Conservation (phyloP, 139 green algal species). For the Chlorella vulgaris region DNA sequence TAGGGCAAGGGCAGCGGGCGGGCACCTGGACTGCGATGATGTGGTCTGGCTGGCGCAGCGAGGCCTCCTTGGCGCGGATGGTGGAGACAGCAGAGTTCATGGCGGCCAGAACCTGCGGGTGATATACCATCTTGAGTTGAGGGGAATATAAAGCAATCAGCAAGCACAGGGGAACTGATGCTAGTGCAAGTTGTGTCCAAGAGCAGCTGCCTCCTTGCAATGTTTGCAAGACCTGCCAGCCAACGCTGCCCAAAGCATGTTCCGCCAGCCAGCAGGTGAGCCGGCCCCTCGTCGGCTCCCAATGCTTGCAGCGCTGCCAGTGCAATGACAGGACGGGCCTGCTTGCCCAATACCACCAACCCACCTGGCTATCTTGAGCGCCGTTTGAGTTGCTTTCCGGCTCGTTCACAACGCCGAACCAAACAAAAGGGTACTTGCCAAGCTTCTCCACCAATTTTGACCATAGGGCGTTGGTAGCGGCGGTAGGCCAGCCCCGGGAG, state of each 20-base stretch:
- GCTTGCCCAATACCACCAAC: not conserved
- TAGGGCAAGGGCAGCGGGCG: too few relatives aligned
- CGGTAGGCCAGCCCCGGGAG: not conserved
- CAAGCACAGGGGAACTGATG: too few relatives aligned
- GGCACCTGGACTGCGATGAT: conserved; percentile 8
- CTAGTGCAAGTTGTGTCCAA: too few relatives aligned
- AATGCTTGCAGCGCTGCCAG: too few relatives aligned
- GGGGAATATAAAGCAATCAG: not conserved
- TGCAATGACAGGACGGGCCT: not conserved
- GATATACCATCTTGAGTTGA: not conserved
- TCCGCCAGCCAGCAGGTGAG: too few relatives aligned
- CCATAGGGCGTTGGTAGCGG: not conserved
- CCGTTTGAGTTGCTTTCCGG: conserved; percentile 14
- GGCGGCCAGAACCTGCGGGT: conserved; percentile 1
- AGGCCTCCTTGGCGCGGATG: not conserved
- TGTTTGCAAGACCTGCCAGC: too few relatives aligned
- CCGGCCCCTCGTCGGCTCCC: too few relatives aligned
- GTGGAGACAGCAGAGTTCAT: conserved; percentile 9
- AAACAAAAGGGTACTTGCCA: conserved; percentile 3
- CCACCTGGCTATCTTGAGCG: conserved; percentile 5
- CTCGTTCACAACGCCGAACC: conserved; percentile 11
- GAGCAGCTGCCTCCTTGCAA: not conserved
- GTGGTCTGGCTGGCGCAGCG: not conserved
- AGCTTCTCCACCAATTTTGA: not conserved
- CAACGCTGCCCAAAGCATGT: too few relatives aligned